Evolutionary conservation across 495 filamentous ascomycete genomes (phyloP), one percentile per base, ranked within the genome.

Genomic region (Aspergillus baeticus): DNA sequence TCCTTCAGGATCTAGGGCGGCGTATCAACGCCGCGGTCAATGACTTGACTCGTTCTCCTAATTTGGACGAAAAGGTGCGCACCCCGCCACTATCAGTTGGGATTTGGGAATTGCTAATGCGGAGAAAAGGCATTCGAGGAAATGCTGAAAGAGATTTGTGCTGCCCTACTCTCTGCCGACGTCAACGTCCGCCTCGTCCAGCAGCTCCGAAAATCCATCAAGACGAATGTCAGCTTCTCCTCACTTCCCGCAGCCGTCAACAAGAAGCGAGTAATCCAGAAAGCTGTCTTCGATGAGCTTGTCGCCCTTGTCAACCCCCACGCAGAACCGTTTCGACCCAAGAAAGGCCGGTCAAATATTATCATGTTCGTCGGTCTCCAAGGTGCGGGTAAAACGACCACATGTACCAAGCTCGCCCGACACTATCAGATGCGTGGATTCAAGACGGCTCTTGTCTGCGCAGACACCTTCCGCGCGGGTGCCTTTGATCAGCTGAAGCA

Each of bases 331-430:
- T 99, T 96, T 81, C 92, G 94, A 61, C 94, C 95, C 20, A 96
- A 94, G 78, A 99, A 99, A 72, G 90, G 91, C 54, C 94, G 93
- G 63, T 76, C 87, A 42, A 98, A 96, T 71, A 89, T 98, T 61
- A 96, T 99, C 68, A 99, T 99, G 94, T 97, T 99, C 62, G 95
- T 99, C 54, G 94, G 94, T 68, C 77, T 99, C 39, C 94, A 99
- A 68, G 94, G 94, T 75, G 87, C 92, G 13, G 94, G 94, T 67
- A 99, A 99, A 70, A 99, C 94, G 8, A 99, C 94, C 1, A 93
- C 92, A 1, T 99, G 94, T 79, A 99, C 94, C 26, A 99, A 99
- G 71, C 80, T 99, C 35, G 94, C 94, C 34, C 80, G 95, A 51
- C 92, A 95, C 77, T 99, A 98, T 74, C 89, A 95, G 68, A 88